Percentiles rank a stretch among this genome's conserved stretches.
Conservation (phyloP, 139 green algal genomes). For the Protoeuglena noctilucae region DNA sequence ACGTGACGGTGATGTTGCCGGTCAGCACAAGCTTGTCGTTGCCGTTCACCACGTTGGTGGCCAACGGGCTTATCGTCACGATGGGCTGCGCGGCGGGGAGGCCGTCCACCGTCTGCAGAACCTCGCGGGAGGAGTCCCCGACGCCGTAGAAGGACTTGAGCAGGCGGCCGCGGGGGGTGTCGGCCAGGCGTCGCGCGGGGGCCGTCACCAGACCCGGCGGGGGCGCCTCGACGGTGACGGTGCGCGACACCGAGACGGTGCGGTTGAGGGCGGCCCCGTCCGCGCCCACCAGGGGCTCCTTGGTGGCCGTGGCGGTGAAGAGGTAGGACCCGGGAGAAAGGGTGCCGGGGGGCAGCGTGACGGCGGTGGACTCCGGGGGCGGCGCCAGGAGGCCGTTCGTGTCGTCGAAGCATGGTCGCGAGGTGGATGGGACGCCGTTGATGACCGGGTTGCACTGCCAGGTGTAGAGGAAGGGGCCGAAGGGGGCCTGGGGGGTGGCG, state of each 20-base stretch:
- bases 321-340: slow-evolving; percentile 1
- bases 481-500: slow-evolving; percentile 6
- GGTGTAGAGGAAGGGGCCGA: slow-evolving; percentile 9
- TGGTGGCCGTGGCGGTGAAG: slow-evolving; percentile 5
- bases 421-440: too few relatives aligned
- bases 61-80: slow-evolving; percentile 4
- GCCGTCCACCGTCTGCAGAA: background rate
- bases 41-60: slow-evolving; percentile 3
- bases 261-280: background rate
- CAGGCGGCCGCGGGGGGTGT: background rate
- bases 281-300: slow-evolving; percentile 5
- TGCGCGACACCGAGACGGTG: background rate
- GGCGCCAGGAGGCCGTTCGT: background rate
- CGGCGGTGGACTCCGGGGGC: background rate
- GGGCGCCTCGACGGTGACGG: background rate
- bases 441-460: slow-evolving; percentile 2
- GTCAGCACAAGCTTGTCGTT: slow-evolving; percentile 8
- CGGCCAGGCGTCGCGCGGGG: too few relatives aligned
- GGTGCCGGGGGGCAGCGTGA: slow-evolving; percentile 1
- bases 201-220: too few relatives aligned
- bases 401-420: too few relatives aligned
- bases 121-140: too few relatives aligned
- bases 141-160: background rate
- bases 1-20: too few relatives aligned
- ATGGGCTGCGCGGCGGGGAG: background rate